A percentile compares a stretch with the other conserved stretches of the same genome.
Evolutionary conservation across 768 basidiomycete species (phyloP).

Genomic region (Roridomyces roridus): DNA sequence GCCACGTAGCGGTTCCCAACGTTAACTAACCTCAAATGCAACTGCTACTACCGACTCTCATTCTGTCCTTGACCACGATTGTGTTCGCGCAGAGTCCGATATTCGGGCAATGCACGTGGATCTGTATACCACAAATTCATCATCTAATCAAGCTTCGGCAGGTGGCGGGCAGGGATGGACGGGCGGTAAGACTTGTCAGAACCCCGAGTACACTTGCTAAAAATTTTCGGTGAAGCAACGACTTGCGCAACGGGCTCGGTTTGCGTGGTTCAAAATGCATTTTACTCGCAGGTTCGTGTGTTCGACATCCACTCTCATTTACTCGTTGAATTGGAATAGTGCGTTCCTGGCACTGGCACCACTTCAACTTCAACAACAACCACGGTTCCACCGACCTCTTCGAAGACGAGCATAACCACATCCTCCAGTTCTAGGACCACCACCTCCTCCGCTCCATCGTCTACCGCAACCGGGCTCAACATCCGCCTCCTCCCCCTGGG

Average conservation of each 20-base stretch:
- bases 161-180: conserved; percentile 7
- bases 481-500: conserved; percentile 21
- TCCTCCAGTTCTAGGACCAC: no score
- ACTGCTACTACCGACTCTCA: neutral
- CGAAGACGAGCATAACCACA: neutral
- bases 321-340: neutral
- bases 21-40: neutral
- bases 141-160: neutral
- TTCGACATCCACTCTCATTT: neutral
- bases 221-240: neutral
- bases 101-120: conserved; percentile 4
- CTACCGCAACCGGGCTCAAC: conserved; percentile 6
- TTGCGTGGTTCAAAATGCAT: conserved; percentile 3
- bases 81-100: no score
- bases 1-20: no score
- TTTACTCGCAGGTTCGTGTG: conserved; percentile 7
- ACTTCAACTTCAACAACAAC: neutral
- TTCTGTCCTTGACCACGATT: neutral
- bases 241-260: neutral
- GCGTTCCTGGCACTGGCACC: neutral
- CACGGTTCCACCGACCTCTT: neutral
- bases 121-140: no score
- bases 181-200: neutral
- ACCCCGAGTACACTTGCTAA: no score
- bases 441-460: conserved; percentile 6